Evolutionary conservation across 1,284 basidiomycete species (phyloP), one percentile per base, ranked within the genome.

Genomic region (Rhodotorula mucilaginosa): DNA sequence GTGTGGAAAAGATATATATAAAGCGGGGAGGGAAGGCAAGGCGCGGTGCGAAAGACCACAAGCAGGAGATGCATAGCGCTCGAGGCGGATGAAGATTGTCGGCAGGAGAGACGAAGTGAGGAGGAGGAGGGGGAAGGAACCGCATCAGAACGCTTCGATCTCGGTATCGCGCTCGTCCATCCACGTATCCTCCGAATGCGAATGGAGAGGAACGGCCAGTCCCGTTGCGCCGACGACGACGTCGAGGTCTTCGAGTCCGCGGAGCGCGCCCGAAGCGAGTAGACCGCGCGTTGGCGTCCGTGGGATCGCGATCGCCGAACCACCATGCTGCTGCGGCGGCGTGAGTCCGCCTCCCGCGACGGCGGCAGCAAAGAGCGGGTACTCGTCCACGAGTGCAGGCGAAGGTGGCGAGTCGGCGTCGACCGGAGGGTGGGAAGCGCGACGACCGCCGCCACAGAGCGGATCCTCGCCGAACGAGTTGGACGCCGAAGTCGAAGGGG

Each of bases 231-330:
- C 6, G 97, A 99, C 82, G 97, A 99, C 82, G 99, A 98, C 80
- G 90, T 98, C 82, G 99, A 99, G 84, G 95, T 99, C 70, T 98
- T 99, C 65, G 96, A 99, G 81, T 99, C 98, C 79, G 97, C 97
- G 61, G 97, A 99, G 82, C 99, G 97, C 81, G 97, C 98, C 83
- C 92, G 54, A 56, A 6, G n/a, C 54, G 54, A 56, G 26, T 3
- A 56, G 13, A 26, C 54, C 54, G 15, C 54, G n/a, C 26, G 54
- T 56, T 29, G 54, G 54, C 8, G 54, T 56, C 15, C 54, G n/a
- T 0, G 54, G 54, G 26, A 56, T 18, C 13, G 54, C 54, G 54
- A 56, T 15, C 26, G n/a, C 26, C n/a, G 54, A 10, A 16, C 26
- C 54, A 44, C 10, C 39, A 44, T 44, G 39, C 4, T 56, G 26